Base-by-base conservation (phyloP, 495 filamentous ascomycete species). In the Daldinia grandis region DNA sequence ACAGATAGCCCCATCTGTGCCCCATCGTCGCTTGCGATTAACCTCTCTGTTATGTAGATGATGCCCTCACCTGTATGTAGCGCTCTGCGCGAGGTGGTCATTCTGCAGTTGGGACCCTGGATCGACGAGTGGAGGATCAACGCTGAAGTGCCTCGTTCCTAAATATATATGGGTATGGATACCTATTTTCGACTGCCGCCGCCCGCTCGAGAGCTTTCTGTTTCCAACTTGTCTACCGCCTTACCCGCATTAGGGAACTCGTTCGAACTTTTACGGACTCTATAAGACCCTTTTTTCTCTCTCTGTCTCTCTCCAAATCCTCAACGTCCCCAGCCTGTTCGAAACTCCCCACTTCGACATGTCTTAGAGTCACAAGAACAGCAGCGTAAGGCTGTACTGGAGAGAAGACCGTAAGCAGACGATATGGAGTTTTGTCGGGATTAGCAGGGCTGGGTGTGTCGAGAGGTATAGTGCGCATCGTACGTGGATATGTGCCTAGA, bases 51-150 rank as follows among this genome's bases (percentile, higher is more conserved):
- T 27, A 53, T 57, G n/a, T 21, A 57, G 54, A 57, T 38, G 54
- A 33, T 24, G 54, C 12, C 30, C 54, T 57, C 54, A 57, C 54
- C 54, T 57, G 31, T 37, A 57, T 24, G 49, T 53, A 53, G 49
- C 49, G 49, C 49, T 15, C 49, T 53, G 49, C 49, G 49, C 25
- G 49, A 30, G 25, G 27, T 27, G 24, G 49, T 53, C 49, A 28
- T 53, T 7, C 49, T 53, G 49, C 49, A 53, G 49, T 53, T 53
- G 15, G 49, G 49, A 53, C 49, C 49, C 49, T 53, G 28, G 64
- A 73, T 73, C 70, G 70, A 63, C 70, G 19, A 64, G 61, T 55
- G 69, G 59, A 61, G 54, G 64, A 68, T 67, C 58, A 28, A 10
- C 37, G 15, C 27, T 59, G 47, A 49, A 55, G 47, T 50, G 47